Base-by-base conservation (phyloP, 345 rosid genomes). In the Eucalyptus cloeziana region DNA sequence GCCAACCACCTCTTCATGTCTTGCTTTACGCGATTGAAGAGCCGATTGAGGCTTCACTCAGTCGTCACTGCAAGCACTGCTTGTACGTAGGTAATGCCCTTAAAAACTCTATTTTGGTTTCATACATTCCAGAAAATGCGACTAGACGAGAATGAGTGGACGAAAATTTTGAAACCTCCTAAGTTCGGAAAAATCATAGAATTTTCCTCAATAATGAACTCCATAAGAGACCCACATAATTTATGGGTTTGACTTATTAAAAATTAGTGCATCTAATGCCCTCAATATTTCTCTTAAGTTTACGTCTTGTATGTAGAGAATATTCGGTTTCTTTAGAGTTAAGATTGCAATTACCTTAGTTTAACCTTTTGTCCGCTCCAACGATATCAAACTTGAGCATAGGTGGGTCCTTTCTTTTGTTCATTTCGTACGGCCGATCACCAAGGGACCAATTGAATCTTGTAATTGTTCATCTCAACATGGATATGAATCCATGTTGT, bases 31-130 rank as follows among this genome's bases (percentile, higher is more conserved):
- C 96, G 14, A 93, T 96, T 5, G 98, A 97, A 91, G 99, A 97
- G 86, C 93, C 95, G 8, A 86, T 94, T n/a, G 95, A 94, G 86
- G 93, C 94, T 8, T 93, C 96, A 12, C 64, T 89, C 15, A 86
- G 91, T n/a, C 94, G 89, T 24, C 94, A 94, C 64, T 97, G 99
- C 96, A 96, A 94, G 91, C 96, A 95, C 79, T 97, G 99, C 90
- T 93, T 92, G 89, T 95, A 95, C 90, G 95, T 96, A 92, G 99
- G 99, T 96, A 95, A 96, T 90, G 93, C 30, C 85, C 47, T 43
- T 76, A 76, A 76, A 40, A 76, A 76, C 85, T 90, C 91, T 89
- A 21, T 69, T 24, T 45, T 3, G 13, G 24, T 25, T 25, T 43
- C 33, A 30, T 51, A 19, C 12, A 52, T 52, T 85, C 43, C 31